Percentiles rank a stretch among this genome's conserved stretches.
Evolutionary conservation across 371 early-diverging fungal genomes (phyloP).

Genomic region (Mucor plumbeus): DNA sequence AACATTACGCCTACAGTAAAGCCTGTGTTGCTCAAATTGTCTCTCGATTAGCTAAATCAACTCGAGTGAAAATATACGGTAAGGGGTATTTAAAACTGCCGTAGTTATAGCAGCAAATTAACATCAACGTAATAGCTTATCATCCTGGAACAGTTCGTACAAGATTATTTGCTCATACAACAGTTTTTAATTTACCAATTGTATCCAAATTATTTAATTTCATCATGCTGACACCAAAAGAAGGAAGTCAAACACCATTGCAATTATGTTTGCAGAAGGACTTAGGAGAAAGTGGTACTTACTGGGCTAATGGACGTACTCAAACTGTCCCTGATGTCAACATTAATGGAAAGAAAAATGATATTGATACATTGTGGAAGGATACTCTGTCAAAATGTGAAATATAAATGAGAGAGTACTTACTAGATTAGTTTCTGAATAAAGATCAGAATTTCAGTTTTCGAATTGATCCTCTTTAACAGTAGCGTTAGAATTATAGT

Average conservation of each 20-base stretch:
- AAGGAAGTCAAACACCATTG: slow-evolving; percentile 45
- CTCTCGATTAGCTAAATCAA: slow-evolving; percentile 18
- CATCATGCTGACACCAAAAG: slow-evolving; percentile 49
- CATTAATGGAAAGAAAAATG: slow-evolving; percentile 16
- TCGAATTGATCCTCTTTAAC: no score
- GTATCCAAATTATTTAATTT: slow-evolving; percentile 36
- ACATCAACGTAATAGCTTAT: slow-evolving; percentile 32
- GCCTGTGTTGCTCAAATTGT: slow-evolving; percentile 34
- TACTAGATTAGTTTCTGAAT: no score
- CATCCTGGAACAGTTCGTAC: slow-evolving; percentile 57
- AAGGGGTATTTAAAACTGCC: not conserved
- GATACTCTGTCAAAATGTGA: slow-evolving; percentile 15
- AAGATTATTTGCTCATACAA: slow-evolving; percentile 41
- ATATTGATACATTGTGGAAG: slow-evolving; percentile 21
- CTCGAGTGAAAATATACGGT: slow-evolving; percentile 26
- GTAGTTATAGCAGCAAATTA: not conserved
- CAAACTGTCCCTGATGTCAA: slow-evolving; percentile 6
- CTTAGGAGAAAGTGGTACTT: slow-evolving; percentile 5
- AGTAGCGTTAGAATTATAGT: no score
- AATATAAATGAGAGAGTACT: not conserved
- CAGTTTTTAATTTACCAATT: slow-evolving; percentile 33
- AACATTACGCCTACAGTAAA: slow-evolving; percentile 51
- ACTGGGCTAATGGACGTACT: slow-evolving; percentile 25
- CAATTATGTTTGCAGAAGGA: slow-evolving; percentile 29
- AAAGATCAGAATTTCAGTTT: no score